Conservation (phyloP, 352 stramenopile species). For the Hyaloperonospora brassicae region DNA sequence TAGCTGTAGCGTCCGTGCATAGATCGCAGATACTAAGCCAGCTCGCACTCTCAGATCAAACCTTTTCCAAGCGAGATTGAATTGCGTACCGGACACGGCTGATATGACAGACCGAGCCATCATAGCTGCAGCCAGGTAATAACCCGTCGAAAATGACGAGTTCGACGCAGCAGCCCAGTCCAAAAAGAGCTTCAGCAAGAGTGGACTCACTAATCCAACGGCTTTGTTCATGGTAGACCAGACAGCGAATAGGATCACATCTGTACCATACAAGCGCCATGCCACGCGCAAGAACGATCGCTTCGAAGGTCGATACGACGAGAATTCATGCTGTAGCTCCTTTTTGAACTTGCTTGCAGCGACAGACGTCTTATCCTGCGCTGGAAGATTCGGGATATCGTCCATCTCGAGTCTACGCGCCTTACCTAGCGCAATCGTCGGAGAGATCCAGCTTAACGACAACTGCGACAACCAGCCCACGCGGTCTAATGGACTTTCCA, state of each 20-base stretch:
- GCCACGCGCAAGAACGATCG: slow-evolving; percentile 46
- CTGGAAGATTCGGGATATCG: slow-evolving; percentile 51
- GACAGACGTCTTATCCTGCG: slow-evolving; percentile 35
- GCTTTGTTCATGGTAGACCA: slow-evolving; percentile 74
- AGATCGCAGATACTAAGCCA: slow-evolving; percentile 63
- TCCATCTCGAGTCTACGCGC: slow-evolving; percentile 46
- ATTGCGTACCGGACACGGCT: slow-evolving; percentile 69
- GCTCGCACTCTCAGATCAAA: slow-evolving; percentile 69
- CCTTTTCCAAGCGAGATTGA: slow-evolving; percentile 63
- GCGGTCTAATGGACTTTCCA: slow-evolving; percentile 41
- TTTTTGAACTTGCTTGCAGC: slow-evolving; percentile 38
- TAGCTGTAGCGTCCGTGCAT: slow-evolving; percentile 43
- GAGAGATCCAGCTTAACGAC: slow-evolving; percentile 63
- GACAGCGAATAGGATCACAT: slow-evolving; percentile 46
- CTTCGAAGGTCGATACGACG: slow-evolving; percentile 21
- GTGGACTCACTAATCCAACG: slow-evolving; percentile 51
- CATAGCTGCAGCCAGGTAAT: slow-evolving; percentile 52
- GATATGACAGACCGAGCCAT: slow-evolving; percentile 42
- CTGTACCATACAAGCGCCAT: slow-evolving; percentile 42
- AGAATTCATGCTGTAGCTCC: slow-evolving; percentile 35
- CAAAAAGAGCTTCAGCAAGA: slow-evolving; percentile 77
- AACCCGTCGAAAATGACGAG: slow-evolving; percentile 38
- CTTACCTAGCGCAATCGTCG: slow-evolving; percentile 46
- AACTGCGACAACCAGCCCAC: slow-evolving; percentile 48
- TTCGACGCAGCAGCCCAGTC: slow-evolving; percentile 49